These are phyloP conservation scores for Beauveria asiatica DNA, from an alignment of 2,329 filamentous ascomycete genomes.

Conservation along the genomic window DNA sequence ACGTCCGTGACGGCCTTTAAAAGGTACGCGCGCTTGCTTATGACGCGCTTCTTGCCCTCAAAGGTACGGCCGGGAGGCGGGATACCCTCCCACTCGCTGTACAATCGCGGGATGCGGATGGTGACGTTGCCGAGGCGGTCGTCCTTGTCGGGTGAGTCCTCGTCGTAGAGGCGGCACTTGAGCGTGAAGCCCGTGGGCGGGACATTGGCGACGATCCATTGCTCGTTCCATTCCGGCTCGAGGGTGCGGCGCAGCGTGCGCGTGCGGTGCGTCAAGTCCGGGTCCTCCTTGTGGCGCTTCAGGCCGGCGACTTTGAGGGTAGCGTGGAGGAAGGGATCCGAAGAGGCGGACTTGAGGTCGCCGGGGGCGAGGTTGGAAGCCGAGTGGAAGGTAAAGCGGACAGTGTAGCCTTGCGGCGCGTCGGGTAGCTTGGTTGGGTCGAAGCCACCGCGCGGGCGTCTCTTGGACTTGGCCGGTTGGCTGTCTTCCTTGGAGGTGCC, in stretches of 20 bases:
- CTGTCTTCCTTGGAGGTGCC: slow-evolving; percentile 6
- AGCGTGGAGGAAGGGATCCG: slow-evolving; percentile 75
- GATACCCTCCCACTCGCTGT: slow-evolving; percentile 60
- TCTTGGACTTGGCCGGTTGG: not conserved
- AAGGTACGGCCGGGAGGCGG: slow-evolving; percentile 50
- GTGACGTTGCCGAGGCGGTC: slow-evolving; percentile 84
- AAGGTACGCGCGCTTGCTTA: slow-evolving; percentile 78
- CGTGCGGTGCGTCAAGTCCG: slow-evolving; percentile 64
- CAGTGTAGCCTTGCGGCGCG: slow-evolving; percentile 69
- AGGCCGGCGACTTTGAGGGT: slow-evolving; percentile 64
- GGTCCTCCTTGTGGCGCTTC: slow-evolving; percentile 78
- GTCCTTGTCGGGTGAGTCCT: slow-evolving; percentile 78
- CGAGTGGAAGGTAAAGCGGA: slow-evolving; percentile 76
- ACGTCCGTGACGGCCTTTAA: slow-evolving; percentile 60
- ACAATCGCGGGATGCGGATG: slow-evolving; percentile 51
- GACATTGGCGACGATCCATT: slow-evolving; percentile 85
- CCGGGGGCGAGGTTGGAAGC: slow-evolving; percentile 75
- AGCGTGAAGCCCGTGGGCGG: slow-evolving; percentile 72
- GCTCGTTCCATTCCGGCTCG: slow-evolving; percentile 72
- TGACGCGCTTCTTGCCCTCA: slow-evolving; percentile 72
- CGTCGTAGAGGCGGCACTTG: slow-evolving; percentile 83
- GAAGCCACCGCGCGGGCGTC: slow-evolving; percentile 62
- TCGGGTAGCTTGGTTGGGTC: slow-evolving; percentile 70
- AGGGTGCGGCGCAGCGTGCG: slow-evolving; percentile 63
- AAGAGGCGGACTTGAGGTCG: slow-evolving; percentile 67